Evolutionary conservation across 108 stramenopile species (phyloP), one percentile per base, ranked within the genome.

Genomic region (Phaeodactylum tricornutum): DNA sequence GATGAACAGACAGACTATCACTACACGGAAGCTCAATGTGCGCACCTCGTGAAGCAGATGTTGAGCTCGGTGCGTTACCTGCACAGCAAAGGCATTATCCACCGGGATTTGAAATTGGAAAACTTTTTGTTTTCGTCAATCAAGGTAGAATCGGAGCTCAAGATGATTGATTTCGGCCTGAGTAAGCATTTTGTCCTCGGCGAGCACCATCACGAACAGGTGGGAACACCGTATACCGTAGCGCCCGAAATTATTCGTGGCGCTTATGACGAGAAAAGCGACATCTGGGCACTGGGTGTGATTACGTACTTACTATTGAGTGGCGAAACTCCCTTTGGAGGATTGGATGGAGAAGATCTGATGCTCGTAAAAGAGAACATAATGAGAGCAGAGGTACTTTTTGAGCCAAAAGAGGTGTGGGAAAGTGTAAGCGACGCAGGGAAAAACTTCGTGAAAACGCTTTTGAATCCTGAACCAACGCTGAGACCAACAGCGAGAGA

Each of bases 271-370:
- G 79, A 86, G 52, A 70, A 75, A 44, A 68, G 65, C 19, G 93
- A 95, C 68, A 62, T 78, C 24, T 86, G 93, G 93, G 75, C 83
- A 29, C 56, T 91, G 23, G 93, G 93, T 2, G 93, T 95, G 11
- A 88, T 95, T 33, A 71, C 84, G 5, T 95, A 79, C 52, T 55
- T 95, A 47, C 55, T 95, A 35, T 53, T 95, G 24, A 63, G 69
- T 37, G 93, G 88, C 4, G 81, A 88, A 34, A 66, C 84, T 8
- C 90, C 93, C 16, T 95, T 95, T 57, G 82, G 86, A 25, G 93
- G 90, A 6, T 67, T 75, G 35, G 79, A 83, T 31, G 82, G 81
- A 14, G 81, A 84, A 51, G 65, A 71, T 25, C 47, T 76, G 6
- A 25, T 71, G 8, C 3, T 36, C 12, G 50, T 64, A 15, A 48